Evolutionary conservation across 2,329 filamentous ascomycete genomes (phyloP).

Genomic region (Passalora sequoiae): DNA sequence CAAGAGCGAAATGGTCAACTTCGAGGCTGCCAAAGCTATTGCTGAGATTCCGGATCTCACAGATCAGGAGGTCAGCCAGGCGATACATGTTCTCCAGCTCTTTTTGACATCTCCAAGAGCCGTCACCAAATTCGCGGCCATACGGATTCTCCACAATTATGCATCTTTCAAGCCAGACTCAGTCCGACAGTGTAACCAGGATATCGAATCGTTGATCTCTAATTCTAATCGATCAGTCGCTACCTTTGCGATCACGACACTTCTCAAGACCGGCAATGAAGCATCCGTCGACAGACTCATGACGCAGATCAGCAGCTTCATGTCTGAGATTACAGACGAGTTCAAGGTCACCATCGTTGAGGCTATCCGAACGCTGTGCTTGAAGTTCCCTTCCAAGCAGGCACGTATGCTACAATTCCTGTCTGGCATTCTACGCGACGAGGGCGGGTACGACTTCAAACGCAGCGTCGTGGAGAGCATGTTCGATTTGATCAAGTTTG

Average conservation of each 20-base stretch:
- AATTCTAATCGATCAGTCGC: slow-evolving; percentile 97
- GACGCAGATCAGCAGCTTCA: slow-evolving; percentile 97
- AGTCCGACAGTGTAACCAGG: slow-evolving; percentile 89
- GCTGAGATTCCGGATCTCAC: slow-evolving; percentile 91
- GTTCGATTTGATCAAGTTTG: slow-evolving; percentile 98
- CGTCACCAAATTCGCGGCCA: slow-evolving; percentile 95
- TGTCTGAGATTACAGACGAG: slow-evolving; percentile 98
- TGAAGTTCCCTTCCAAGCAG: slow-evolving; percentile 98
- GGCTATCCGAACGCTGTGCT: slow-evolving; percentile 88
- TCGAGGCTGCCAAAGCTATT: slow-evolving; percentile 96
- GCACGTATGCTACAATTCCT: slow-evolving; percentile 96
- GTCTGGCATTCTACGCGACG: slow-evolving; percentile 91
- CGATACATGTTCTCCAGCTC: slow-evolving; percentile 89
- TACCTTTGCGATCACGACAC: slow-evolving; percentile 95
- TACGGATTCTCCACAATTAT: slow-evolving; percentile 92
- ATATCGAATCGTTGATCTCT: slow-evolving; percentile 93
- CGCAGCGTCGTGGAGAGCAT: slow-evolving; percentile 96
- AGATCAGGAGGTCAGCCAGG: slow-evolving; percentile 84
- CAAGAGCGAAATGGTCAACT: slow-evolving; percentile 99
- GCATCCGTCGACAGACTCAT: slow-evolving; percentile 93
- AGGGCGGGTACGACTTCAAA: slow-evolving; percentile 98
- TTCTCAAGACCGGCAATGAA: slow-evolving; percentile 97
- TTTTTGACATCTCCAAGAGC: slow-evolving; percentile 94
- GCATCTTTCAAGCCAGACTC: slow-evolving; percentile 93
- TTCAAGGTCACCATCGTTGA: slow-evolving; percentile 99